Base-by-base conservation (phyloP, 2,329 filamentous ascomycete species). In the Escovopsis sp. region DNA sequence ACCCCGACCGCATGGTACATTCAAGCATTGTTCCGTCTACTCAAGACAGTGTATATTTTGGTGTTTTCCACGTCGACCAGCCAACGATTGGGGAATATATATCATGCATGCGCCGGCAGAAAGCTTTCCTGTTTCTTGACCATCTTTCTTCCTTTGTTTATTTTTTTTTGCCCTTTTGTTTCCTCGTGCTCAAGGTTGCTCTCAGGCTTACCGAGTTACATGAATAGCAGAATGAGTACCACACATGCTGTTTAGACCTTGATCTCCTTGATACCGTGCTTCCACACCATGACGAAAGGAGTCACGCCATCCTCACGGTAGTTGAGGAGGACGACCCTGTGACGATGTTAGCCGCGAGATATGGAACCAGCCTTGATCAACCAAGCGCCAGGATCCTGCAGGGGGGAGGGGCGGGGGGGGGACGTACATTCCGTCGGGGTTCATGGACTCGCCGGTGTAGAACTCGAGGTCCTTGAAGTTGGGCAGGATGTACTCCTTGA, bases 401-500 rank as follows among this genome's bases (percentile, higher is more conserved):
- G 12, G 12, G 19, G 37, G 7, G 28, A 12, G n/a, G n/a, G n/a
- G n/a, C n/a, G n/a, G 12, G 26, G 44, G 39, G 36, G 28, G 36
- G 23, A 75, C 83, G 59, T 71, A 91, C 91, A 95, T 94, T 72
- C 82, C 88, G 59, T 94, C 85, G 56, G 83, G 80, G 68, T 93
- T 77, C 85, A 94, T 93, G 56, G 78, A 82, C 73, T 91, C 81
- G 69, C 89, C 88, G 56, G 83, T 85, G 68, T 83, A 84, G 68
- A 95, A 89, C 66, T 96, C 89, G 65, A 82, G 94, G 73, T 96
- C 85, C 72, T 94, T 88, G 75, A 94, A 94, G 70, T 85, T 89
- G 63, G 61, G 68, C 46, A 82, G 70, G 52, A 94, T 73, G 60
- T 76, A 77, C 72, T 85, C 81, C 75, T 94, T 94, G 66, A 85